A percentile compares a stretch with the other conserved stretches of the same genome.
Evolutionary conservation across 768 basidiomycete genomes (phyloP).

Genomic region (Psilocybe cubensis): DNA sequence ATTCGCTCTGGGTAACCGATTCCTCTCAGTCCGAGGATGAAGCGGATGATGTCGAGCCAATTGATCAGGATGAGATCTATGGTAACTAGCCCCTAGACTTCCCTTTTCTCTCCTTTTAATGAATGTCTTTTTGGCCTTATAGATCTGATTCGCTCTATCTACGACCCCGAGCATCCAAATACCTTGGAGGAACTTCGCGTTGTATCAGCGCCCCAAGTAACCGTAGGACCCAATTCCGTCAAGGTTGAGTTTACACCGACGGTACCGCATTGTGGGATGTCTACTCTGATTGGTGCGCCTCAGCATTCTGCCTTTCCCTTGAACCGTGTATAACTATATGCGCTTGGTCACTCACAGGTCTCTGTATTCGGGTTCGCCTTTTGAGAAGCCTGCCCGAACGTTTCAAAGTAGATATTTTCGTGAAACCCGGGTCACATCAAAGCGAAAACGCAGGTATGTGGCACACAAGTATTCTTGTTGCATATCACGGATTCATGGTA

Average conservation of each 20-base stretch:
- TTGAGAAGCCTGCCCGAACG: conserved; percentile 88
- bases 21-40: conserved; percentile 47
- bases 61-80: conserved; percentile 93
- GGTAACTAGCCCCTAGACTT: conserved; percentile 47
- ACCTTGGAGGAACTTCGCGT: conserved; percentile 95
- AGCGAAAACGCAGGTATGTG: conserved; percentile 84
- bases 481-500: neutral
- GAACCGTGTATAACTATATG: conserved; percentile 2
- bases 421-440: conserved; percentile 95
- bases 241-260: conserved; percentile 96
- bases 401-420: conserved; percentile 92
- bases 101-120: conserved; percentile 1
- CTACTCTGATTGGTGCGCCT: conserved; percentile 85
- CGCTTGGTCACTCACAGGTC: conserved; percentile 48
- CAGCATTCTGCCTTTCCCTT: neutral
- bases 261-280: conserved; percentile 97
- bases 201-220: conserved; percentile 88
- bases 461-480: neutral
- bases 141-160: conserved; percentile 93
- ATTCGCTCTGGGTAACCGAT: conserved; percentile 68
- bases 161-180: conserved; percentile 94
- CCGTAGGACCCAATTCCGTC: conserved; percentile 60
- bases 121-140: neutral
- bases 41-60: conserved; percentile 63
- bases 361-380: conserved; percentile 94